phyloP scores from a whole-genome alignment of 1,139 yeast genomes.

The Protomyces macrosporus region DNA sequence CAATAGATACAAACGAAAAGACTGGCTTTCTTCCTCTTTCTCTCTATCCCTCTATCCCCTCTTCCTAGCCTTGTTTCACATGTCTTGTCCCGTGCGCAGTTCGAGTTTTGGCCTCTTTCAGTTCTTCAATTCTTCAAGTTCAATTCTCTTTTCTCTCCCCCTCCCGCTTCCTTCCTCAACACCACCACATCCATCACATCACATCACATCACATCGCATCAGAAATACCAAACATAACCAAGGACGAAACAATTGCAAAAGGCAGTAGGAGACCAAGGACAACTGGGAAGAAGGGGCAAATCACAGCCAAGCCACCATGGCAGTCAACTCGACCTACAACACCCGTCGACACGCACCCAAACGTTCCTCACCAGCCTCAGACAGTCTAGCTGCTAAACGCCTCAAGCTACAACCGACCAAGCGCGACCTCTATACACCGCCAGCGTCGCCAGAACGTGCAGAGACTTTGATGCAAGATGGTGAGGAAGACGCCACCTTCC shows the following conservation, averaged over 20 bases:
- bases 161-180: neutral
- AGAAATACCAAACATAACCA: no score
- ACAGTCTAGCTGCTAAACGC: conserved; percentile 3
- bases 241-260: neutral
- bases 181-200: neutral
- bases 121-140: neutral
- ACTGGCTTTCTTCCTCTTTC: neutral
- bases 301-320: conserved; percentile 35
- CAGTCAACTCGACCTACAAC: conserved; percentile 20
- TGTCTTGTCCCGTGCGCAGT: neutral
- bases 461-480: conserved; percentile 8
- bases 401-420: neutral
- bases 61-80: neutral
- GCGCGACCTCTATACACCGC: conserved; percentile 15
- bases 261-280: neutral
- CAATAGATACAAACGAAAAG: neutral
- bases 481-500: conserved; percentile 12
- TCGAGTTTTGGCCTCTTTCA: no score
- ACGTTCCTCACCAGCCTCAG: neutral
- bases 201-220: neutral
- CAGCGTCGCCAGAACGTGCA: conserved; percentile 21
- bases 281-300: neutral
- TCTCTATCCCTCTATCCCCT: neutral
- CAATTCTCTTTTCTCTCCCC: neutral
- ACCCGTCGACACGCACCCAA: conserved; percentile 17